phyloP scores from a whole-genome alignment of 108 stramenopile genomes.

The Epithemia pelagica region DNA sequence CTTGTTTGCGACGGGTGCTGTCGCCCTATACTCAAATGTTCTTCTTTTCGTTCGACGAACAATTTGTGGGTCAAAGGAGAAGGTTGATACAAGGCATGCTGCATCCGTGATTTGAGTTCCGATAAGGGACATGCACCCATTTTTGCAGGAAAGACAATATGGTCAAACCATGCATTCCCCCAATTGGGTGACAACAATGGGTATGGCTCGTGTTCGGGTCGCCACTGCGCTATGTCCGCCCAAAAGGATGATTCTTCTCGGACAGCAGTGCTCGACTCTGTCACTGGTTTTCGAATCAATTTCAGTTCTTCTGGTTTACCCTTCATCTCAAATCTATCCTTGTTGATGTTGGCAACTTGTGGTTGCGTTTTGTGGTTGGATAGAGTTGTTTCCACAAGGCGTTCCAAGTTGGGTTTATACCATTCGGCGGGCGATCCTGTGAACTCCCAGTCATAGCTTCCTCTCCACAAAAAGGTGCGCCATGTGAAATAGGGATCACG shows the following conservation, averaged over 20 bases:
- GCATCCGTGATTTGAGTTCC: conserved; percentile 5
- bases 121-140: background rate
- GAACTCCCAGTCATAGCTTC: conserved; percentile 5
- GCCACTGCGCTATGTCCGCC: background rate
- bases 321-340: background rate
- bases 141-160: background rate
- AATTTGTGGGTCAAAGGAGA: background rate
- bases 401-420: background rate
- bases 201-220: background rate
- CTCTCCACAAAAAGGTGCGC: background rate
- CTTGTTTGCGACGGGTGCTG: background rate
- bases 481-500: conserved; percentile 4
- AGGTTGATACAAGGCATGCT: conserved; percentile 18
- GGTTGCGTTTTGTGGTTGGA: background rate
- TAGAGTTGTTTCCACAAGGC: background rate
- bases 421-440: background rate
- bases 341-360: background rate
- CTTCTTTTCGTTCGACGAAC: background rate
- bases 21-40: background rate
- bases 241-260: background rate
- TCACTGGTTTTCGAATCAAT: too few species aligned
- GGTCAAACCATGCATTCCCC: conserved; percentile 13
- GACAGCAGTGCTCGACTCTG: background rate
- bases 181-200: conserved; percentile 11
- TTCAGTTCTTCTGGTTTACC: background rate